Evolutionary conservation across 495 filamentous ascomycete species (phyloP), one percentile per base, ranked within the genome.

Genomic region (Mytilinidion resinicola): DNA sequence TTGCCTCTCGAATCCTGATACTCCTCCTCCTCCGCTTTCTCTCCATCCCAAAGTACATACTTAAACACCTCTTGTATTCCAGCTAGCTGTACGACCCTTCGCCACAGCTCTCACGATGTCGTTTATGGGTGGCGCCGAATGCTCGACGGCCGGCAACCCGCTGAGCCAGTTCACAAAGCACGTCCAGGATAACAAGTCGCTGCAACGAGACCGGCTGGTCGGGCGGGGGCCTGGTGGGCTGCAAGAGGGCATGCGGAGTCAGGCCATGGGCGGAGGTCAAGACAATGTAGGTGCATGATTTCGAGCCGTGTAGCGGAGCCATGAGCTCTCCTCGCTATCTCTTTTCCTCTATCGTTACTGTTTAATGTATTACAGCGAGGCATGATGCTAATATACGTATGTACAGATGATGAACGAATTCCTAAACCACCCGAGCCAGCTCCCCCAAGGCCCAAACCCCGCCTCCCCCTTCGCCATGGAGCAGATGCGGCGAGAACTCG

Each of bases 91-190:
- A 9, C 12, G 14, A 46, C 7, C 19, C 7, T 30, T 50, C 55
- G 10, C 25, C 19, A 9, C 41, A 48, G 47, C 36, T 38, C 38
- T 53, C 36, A 9, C 30, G 61, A 96, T 96, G 93, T 95, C 91
- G 20, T 96, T 98, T 70, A 80, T 96, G 61, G 89, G 88, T 73
- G 92, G 92, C 64, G 88, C 91, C 63, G 93, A 97, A 74, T 98
- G 93, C 79, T 97, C 93, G 48, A 96, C 93, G 42, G 91, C 88
- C 53, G 90, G 85, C 67, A 98, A 97, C 73, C 95, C 95, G 54
- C 85, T 98, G 57, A 90, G 87, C 66, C 95, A 96, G 80, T 95
- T 98, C 70, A 86, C 88, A 33, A 98, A 97, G 71, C 89, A 95
- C 69, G 87, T 91, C 52, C 85, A 90, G 66, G 89, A 96, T 76